phyloP scores from a whole-genome alignment of 805 yeast genomes.

The Priceomyces fermenticarens region DNA sequence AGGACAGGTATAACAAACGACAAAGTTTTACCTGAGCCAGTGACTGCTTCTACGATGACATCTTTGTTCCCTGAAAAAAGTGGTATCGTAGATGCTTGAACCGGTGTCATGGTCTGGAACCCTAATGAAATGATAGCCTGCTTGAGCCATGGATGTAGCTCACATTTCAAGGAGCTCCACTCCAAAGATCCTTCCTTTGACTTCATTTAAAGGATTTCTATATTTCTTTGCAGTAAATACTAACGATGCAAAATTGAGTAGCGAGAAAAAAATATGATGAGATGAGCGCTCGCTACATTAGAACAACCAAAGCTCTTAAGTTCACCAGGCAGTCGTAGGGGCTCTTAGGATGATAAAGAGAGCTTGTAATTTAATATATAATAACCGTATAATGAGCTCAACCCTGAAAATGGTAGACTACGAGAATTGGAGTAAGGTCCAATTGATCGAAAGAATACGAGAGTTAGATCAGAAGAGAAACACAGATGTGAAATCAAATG shows the following conservation, averaged over 20 bases:
- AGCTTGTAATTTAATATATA: constrained; percentile 17
- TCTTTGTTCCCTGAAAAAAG: constrained; percentile 80
- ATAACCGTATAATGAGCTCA: constrained; percentile 12
- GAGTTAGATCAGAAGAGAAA: constrained; percentile 43
- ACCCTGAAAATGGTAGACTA: constrained; percentile 31
- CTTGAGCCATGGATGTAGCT: constrained; percentile 64
- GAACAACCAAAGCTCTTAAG: not conserved
- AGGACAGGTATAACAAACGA: constrained; percentile 82
- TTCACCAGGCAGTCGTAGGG: no score
- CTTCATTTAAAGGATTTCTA: constrained; percentile 12
- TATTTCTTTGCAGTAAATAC: not conserved
- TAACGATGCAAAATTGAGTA: constrained; percentile 1
- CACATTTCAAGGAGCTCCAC: constrained; percentile 57
- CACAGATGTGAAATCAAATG: not conserved
- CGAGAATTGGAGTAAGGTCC: constrained; percentile 61
- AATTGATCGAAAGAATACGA: constrained; percentile 53
- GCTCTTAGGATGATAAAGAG: constrained; percentile 21
- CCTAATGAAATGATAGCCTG: constrained; percentile 76
- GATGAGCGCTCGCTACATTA: constrained; percentile 1
- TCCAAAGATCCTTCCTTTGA: constrained; percentile 42
- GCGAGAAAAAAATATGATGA: constrained; percentile 5
- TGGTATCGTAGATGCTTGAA: constrained; percentile 93
- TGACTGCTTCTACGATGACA: constrained; percentile 94
- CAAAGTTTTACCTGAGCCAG: constrained; percentile 98
- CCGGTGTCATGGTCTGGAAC: constrained; percentile 86